Conservation (phyloP, 495 filamentous ascomycete species). For the Xylaria cubensis region DNA sequence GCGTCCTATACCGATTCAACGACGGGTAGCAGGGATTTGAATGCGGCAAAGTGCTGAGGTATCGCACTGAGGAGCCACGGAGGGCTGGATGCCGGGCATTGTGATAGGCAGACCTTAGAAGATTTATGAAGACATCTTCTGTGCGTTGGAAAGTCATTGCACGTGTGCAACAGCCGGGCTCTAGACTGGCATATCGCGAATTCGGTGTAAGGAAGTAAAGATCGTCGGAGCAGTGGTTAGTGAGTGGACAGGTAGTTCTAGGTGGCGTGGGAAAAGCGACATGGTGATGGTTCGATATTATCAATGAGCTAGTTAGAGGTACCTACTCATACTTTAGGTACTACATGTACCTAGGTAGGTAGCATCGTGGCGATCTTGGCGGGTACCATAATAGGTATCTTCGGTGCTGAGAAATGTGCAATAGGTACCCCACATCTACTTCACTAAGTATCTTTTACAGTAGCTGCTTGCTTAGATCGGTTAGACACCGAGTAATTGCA, state of each 20-base stretch:
- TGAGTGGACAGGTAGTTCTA: background rate
- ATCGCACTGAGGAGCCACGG: constrained; percentile 24
- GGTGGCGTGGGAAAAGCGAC: background rate
- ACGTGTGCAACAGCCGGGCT: constrained; percentile 23
- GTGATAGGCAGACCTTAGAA: constrained; percentile 32
- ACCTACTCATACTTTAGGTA: too few species aligned
- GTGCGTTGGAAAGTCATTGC: constrained; percentile 36
- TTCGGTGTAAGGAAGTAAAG: background rate
- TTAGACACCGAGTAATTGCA: background rate
- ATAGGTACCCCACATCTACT: background rate
- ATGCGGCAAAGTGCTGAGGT: constrained; percentile 28
- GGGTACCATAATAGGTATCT: background rate
- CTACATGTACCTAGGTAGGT: too few species aligned
- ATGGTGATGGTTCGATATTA: background rate
- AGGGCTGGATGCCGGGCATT: constrained; percentile 28
- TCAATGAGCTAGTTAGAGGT: background rate
- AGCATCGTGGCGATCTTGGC: background rate
- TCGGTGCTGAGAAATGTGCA: background rate
- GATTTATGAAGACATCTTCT: constrained; percentile 32
- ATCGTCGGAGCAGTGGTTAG: background rate
- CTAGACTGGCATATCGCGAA: constrained; percentile 32
- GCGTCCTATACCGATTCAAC: constrained; percentile 15
- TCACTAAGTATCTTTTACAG: too few species aligned
- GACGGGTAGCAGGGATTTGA: background rate
- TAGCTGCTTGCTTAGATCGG: background rate